These are phyloP conservation scores for Thymus mandschuricus DNA, from an alignment of 257 asterid species.

Conservation along the genomic window DNA sequence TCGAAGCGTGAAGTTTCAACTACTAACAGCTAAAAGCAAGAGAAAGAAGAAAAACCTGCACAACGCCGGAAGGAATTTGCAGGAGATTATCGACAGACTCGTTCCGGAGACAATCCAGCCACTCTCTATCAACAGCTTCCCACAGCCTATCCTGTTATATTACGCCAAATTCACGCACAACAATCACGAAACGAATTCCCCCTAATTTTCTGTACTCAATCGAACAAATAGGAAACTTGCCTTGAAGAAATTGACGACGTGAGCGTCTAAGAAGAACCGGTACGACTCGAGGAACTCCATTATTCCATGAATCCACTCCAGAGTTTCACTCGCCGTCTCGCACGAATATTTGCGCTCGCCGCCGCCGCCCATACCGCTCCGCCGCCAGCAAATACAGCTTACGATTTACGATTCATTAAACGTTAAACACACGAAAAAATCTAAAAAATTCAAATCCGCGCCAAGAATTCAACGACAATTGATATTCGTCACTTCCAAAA, in stretches of 20 bases:
- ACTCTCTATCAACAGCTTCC: slow-evolving; percentile 79
- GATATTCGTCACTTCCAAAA: no score
- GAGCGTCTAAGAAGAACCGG: slow-evolving; percentile 72
- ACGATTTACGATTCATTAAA: background rate
- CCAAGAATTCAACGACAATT: background rate
- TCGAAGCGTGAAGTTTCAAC: slow-evolving; percentile 10
- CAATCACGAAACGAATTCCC: slow-evolving; percentile 4
- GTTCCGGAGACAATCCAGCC: slow-evolving; percentile 77
- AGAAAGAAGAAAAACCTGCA: slow-evolving; percentile 32
- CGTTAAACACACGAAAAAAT: background rate
- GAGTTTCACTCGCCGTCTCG: slow-evolving; percentile 62
- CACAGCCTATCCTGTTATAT: slow-evolving; percentile 69
- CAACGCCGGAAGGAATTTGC: slow-evolving; percentile 67
- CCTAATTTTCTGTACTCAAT: background rate
- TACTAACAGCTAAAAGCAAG: slow-evolving; percentile 1
- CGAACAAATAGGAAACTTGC: slow-evolving; percentile 28
- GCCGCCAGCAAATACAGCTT: background rate
- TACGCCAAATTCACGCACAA: slow-evolving; percentile 19
- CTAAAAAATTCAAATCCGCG: background rate
- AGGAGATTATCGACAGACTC: slow-evolving; percentile 65
- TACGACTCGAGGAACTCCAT: slow-evolving; percentile 62
- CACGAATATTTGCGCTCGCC: slow-evolving; percentile 51
- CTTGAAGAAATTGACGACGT: slow-evolving; percentile 81
- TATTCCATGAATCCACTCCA: slow-evolving; percentile 79
- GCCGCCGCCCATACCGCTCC: slow-evolving; percentile 33